phyloP scores from a whole-genome alignment of 208 protist species.

The Leishmania turanica region DNA sequence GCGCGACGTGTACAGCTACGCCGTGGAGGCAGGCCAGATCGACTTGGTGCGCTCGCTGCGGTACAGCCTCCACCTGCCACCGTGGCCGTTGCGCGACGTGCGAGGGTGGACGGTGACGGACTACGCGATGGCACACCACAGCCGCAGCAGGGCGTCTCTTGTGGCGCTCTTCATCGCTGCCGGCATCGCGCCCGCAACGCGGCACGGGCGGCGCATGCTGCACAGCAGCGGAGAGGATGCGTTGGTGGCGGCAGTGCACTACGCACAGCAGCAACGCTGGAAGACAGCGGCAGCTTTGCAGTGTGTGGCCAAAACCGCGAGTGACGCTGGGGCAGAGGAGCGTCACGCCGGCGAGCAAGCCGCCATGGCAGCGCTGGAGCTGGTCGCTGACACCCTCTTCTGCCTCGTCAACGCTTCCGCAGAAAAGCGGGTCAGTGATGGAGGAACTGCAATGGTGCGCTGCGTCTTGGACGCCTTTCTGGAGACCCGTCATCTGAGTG shows the following conservation, averaged over 20 bases:
- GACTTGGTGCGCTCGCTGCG: slow-evolving; percentile 48
- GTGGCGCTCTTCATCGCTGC: slow-evolving; percentile 45
- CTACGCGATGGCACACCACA: slow-evolving; percentile 47
- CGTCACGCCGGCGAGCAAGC: not conserved
- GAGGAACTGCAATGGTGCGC: slow-evolving; percentile 20
- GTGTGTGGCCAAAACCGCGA: not conserved
- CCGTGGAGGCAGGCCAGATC: slow-evolving; percentile 42
- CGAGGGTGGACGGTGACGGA: slow-evolving; percentile 75
- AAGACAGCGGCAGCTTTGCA: slow-evolving; percentile 10
- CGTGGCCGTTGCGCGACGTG: slow-evolving; percentile 60
- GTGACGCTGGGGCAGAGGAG: not conserved
- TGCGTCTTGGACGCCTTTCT: slow-evolving; percentile 31
- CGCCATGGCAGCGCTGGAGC: slow-evolving; percentile 9
- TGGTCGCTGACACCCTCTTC: slow-evolving; percentile 15
- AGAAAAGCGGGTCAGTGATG: slow-evolving; percentile 1
- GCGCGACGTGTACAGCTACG: slow-evolving; percentile 83
- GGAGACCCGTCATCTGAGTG: slow-evolving; percentile 14
- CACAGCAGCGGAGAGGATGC: slow-evolving; percentile 8
- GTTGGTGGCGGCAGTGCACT: slow-evolving; percentile 38
- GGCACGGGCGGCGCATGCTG: slow-evolving; percentile 35
- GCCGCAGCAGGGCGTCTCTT: slow-evolving; percentile 15
- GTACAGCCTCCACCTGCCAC: slow-evolving; percentile 47
- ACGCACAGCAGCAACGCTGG: slow-evolving; percentile 12
- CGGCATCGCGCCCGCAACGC: slow-evolving; percentile 41
- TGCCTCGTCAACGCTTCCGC: slow-evolving; percentile 3